Conservation (phyloP, 1,139 yeast species). For the Geotrichum fermentans region DNA sequence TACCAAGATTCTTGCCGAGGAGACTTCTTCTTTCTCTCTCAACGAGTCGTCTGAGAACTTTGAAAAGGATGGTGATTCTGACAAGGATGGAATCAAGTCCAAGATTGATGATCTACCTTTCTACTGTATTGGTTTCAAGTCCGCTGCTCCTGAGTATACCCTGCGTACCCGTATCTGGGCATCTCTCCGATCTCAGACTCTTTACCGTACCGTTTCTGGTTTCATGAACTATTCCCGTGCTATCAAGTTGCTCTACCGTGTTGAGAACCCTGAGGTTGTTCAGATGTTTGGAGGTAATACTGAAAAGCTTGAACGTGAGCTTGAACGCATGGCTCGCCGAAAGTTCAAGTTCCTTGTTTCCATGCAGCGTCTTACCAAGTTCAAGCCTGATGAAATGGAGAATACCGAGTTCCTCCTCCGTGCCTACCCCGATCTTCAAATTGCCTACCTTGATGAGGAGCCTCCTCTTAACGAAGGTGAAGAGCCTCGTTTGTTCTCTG, state of each 20-base stretch:
- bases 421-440: conserved; percentile 97
- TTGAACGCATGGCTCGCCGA: conserved; percentile 98
- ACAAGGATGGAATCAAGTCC: conserved; percentile 65
- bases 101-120: conserved; percentile 96
- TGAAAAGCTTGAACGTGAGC: conserved; percentile 87
- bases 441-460: conserved; percentile 96
- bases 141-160: conserved; percentile 98
- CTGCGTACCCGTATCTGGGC: conserved; percentile 99
- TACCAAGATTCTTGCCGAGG: conserved; percentile 96
- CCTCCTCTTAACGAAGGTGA: conserved; percentile 88
- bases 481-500: conserved; percentile 94
- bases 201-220: conserved; percentile 97
- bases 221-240: conserved; percentile 99
- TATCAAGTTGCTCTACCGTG: conserved; percentile 92
- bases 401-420: conserved; percentile 96
- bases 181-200: conserved; percentile 93
- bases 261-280: conserved; percentile 97
- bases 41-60: conserved; percentile 31
- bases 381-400: conserved; percentile 95
- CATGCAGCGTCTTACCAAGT: conserved; percentile 96
- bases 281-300: conserved; percentile 98
- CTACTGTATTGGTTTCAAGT: conserved; percentile 98
- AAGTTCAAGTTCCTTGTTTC: conserved; percentile 95
- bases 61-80: conserved; percentile 52
- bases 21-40: conserved; percentile 39